Percentiles rank a stretch among this genome's conserved stretches.
These are phyloP conservation scores for Alternaria solani DNA, from an alignment of 2,329 filamentous ascomycete species.

Conservation along the genomic window DNA sequence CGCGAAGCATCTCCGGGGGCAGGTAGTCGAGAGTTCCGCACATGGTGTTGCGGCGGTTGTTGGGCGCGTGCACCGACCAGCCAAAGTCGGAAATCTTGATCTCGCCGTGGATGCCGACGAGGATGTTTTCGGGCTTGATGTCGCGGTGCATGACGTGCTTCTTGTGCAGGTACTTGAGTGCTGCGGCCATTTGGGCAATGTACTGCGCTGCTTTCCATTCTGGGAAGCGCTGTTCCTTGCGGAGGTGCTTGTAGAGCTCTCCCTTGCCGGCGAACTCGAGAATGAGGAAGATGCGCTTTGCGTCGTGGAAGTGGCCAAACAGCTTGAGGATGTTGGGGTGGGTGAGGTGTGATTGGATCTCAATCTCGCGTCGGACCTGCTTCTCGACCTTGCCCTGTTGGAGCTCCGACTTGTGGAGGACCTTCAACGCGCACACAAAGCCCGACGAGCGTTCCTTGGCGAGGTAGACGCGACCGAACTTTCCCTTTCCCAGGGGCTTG, in stretches of 20 bases:
- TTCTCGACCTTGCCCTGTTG: constrained; percentile 84
- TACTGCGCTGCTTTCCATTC: constrained; percentile 89
- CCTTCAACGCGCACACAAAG: constrained; percentile 87
- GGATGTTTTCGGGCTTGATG: constrained; percentile 97
- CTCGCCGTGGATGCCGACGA: constrained; percentile 95
- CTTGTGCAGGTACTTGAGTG: constrained; percentile 88
- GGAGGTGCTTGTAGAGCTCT: constrained; percentile 86
- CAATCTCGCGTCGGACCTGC: constrained; percentile 86
- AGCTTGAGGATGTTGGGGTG: constrained; percentile 86
- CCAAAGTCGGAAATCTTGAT: constrained; percentile 99
- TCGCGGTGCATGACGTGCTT: constrained; percentile 98
- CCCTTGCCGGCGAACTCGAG: constrained; percentile 86
- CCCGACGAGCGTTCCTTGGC: constrained; percentile 79
- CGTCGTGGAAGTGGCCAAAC: constrained; percentile 89
- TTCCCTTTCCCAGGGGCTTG: constrained; percentile 84
- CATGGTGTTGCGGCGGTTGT: constrained; percentile 91
- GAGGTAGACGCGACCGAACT: constrained; percentile 86
- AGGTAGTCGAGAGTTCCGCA: constrained; percentile 98
- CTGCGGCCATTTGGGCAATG: constrained; percentile 89
- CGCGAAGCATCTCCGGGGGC: constrained; percentile 95
- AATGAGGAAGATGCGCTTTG: constrained; percentile 85
- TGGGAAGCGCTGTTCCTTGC: constrained; percentile 79
- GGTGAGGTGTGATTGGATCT: constrained; percentile 86
- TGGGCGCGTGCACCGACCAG: constrained; percentile 97
- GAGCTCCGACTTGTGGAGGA: constrained; percentile 83